Evolutionary conservation across 2,329 filamentous ascomycete genomes (phyloP).

Genomic region (Rhinocladiella similis): DNA sequence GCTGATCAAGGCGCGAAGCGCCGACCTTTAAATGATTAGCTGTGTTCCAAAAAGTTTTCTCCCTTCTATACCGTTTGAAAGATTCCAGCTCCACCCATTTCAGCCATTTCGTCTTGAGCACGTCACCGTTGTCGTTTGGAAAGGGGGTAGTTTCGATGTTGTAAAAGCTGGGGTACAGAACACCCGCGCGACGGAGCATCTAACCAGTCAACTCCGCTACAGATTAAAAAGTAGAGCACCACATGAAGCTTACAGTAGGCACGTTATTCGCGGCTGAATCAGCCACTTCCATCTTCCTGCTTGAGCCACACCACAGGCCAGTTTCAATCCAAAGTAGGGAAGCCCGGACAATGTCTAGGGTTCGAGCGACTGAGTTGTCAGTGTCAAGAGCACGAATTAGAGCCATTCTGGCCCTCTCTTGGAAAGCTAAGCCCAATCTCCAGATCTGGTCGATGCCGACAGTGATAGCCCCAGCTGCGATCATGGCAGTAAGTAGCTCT

Average conservation of each 20-base stretch:
- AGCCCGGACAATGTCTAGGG: slow-evolving; percentile 37
- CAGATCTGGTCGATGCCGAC: slow-evolving; percentile 40
- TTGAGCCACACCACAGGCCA: slow-evolving; percentile 40
- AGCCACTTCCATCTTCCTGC: slow-evolving; percentile 43
- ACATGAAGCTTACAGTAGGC: slow-evolving; percentile 33
- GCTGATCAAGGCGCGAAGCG: neutral
- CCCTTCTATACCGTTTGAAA: slow-evolving; percentile 59
- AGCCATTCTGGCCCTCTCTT: slow-evolving; percentile 32
- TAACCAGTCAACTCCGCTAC: neutral
- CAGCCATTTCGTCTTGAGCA: slow-evolving; percentile 65
- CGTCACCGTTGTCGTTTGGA: slow-evolving; percentile 40
- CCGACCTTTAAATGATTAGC: neutral
- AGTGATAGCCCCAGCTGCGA: slow-evolving; percentile 39
- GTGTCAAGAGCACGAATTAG: slow-evolving; percentile 29
- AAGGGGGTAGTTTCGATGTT: slow-evolving; percentile 18
- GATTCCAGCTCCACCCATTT: slow-evolving; percentile 63
- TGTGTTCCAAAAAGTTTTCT: neutral
- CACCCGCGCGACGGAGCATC: slow-evolving; percentile 48
- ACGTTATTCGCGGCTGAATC: no score
- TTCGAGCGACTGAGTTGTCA: slow-evolving; percentile 35
- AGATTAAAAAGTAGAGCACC: slow-evolving; percentile 3
- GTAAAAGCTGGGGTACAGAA: slow-evolving; percentile 29
- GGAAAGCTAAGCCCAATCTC: slow-evolving; percentile 44
- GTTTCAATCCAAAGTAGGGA: slow-evolving; percentile 39
- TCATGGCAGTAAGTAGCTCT: slow-evolving; percentile 40